phyloP scores from a whole-genome alignment of 1,284 basidiomycete genomes.

The Heliocybe sulcata region DNA sequence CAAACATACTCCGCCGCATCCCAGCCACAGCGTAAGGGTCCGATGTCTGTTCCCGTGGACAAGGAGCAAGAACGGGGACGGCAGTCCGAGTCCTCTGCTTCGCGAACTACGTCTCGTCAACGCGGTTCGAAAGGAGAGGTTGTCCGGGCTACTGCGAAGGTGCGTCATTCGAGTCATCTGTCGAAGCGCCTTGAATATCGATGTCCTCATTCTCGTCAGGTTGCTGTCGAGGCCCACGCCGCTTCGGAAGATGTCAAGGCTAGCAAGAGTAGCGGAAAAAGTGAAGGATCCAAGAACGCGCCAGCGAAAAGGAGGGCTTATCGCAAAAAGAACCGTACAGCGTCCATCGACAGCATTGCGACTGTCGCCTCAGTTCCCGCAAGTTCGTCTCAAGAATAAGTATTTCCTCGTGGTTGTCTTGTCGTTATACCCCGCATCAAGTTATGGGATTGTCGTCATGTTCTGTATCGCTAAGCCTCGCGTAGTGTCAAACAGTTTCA shows the following conservation, averaged over 20 bases:
- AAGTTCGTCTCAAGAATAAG: not conserved
- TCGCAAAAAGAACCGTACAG: not conserved
- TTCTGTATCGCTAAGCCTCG: not conserved
- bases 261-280: not conserved
- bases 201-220: not conserved
- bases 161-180: not conserved
- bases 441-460: not conserved
- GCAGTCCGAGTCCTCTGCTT: not conserved
- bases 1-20: not conserved
- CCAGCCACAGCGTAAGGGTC: not conserved
- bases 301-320: not conserved
- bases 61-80: not conserved
- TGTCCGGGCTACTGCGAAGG: not conserved
- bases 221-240: not conserved
- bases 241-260: not conserved
- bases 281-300: not conserved
- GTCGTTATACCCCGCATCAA: constrained; percentile 1
- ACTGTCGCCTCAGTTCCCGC: not conserved
- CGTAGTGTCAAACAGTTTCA: too few relatives aligned
- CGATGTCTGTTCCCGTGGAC: not conserved
- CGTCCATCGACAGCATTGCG: not conserved
- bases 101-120: not conserved
- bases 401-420: not conserved
- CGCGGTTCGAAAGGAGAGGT: not conserved
- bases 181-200: not conserved